Evolutionary conservation across 768 basidiomycete species (phyloP).

Genomic region (Mycena vitilis): DNA sequence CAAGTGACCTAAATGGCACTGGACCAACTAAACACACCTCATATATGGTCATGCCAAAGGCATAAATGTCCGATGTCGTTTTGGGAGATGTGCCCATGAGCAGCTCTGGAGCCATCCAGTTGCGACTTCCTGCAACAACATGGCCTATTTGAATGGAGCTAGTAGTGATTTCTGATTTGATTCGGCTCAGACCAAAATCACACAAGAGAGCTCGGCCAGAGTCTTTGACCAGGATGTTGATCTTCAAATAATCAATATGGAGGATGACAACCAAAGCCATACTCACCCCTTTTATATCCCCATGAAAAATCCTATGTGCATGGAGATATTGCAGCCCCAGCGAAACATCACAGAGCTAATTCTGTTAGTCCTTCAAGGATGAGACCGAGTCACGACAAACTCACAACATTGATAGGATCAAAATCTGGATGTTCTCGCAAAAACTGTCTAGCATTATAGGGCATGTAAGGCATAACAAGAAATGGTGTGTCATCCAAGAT

Average conservation of each 20-base stretch:
- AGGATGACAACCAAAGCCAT: not conserved
- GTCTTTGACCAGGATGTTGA: constrained; percentile 43
- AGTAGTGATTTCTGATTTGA: constrained; percentile 41
- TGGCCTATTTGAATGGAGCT: constrained; percentile 9
- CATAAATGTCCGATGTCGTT: constrained; percentile 38
- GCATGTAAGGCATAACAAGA: constrained; percentile 23
- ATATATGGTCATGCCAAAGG: constrained; percentile 42
- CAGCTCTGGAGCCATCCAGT: too few relatives aligned
- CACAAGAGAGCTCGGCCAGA: constrained; percentile 39
- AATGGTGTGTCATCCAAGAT: constrained; percentile 23
- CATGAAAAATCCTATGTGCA: constrained; percentile 41
- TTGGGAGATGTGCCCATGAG: constrained; percentile 33
- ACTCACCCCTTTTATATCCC: constrained; percentile 43
- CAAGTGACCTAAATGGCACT: not conserved
- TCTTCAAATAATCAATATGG: constrained; percentile 9
- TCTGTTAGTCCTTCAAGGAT: not conserved
- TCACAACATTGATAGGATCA: constrained; percentile 21
- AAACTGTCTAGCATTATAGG: constrained; percentile 3
- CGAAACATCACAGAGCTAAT: constrained; percentile 41
- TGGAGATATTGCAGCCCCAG: constrained; percentile 43
- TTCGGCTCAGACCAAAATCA: constrained; percentile 43
- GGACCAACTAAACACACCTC: too few relatives aligned
- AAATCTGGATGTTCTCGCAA: constrained; percentile 1
- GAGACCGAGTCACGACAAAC: not conserved
- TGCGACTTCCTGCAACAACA: constrained; percentile 34